Evolutionary conservation across 768 basidiomycete species (phyloP).

Genomic region (Butyriboletus loyo): DNA sequence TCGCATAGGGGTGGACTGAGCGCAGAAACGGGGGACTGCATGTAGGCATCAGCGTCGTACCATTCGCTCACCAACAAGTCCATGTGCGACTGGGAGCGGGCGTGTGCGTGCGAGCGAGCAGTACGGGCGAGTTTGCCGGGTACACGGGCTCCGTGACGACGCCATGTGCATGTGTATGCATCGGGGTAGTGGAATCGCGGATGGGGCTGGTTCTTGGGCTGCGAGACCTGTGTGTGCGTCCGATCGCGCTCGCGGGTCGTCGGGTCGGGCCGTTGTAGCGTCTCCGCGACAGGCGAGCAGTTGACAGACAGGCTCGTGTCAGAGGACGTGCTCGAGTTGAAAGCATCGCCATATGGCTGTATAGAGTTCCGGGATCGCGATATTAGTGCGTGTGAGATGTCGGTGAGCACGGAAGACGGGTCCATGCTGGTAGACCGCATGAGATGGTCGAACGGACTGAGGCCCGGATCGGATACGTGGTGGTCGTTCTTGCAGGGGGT

Average conservation of each 20-base stretch:
- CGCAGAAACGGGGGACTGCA: constrained; percentile 8
- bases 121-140: constrained; percentile 14
- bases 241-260: neutral
- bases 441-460: constrained; percentile 1
- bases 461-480: neutral
- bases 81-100: constrained; percentile 9
- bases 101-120: neutral
- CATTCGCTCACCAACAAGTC: constrained; percentile 2
- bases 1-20: constrained; percentile 20
- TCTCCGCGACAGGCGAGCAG: neutral
- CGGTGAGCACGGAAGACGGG: neutral
- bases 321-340: constrained; percentile 4
- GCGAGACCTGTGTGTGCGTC: neutral
- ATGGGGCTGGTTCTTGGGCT: neutral
- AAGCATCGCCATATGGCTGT: constrained; percentile 9
- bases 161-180: constrained; percentile 16
- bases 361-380: constrained; percentile 18
- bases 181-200: constrained; percentile 11
- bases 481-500: constrained; percentile 17
- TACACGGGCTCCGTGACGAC: constrained; percentile 10
- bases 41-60: constrained; percentile 14
- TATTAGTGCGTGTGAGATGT: constrained; percentile 19
- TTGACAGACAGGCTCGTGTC: constrained; percentile 2
- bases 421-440: neutral
- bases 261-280: neutral